A percentile compares a stretch with the other conserved stretches of the same genome.
These are phyloP conservation scores for Sclerotinia nivalis DNA, from an alignment of 2,329 filamentous ascomycete species.

Conservation along the genomic window DNA sequence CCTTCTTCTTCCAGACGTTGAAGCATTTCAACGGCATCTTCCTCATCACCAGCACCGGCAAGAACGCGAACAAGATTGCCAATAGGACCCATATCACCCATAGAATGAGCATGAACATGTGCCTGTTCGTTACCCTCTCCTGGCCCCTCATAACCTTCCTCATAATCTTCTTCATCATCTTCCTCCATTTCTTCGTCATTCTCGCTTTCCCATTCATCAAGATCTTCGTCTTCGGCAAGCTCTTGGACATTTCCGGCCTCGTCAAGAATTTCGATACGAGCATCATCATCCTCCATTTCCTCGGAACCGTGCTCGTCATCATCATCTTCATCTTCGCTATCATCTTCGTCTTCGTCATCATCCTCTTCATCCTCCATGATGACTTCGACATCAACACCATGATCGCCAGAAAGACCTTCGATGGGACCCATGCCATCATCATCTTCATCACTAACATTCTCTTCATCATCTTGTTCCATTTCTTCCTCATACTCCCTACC, in stretches of 20 bases:
- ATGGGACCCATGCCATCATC: constrained; percentile 85
- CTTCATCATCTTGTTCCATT: constrained; percentile 74
- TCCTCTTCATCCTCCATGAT: constrained; percentile 70
- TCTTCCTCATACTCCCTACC: constrained; percentile 94
- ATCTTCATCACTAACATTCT: constrained; percentile 87
- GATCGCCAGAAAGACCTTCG: constrained; percentile 68
- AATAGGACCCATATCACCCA: constrained; percentile 50
- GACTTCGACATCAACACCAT: constrained; percentile 64
- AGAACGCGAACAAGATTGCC: constrained; percentile 59
- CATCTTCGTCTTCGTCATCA: constrained; percentile 42
- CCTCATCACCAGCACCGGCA: constrained; percentile 33
- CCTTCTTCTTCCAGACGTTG: constrained; percentile 46
- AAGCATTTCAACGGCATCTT: constrained; percentile 43
- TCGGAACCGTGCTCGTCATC: constrained; percentile 51
- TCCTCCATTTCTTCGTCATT: constrained; percentile 48
- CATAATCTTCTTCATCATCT: constrained; percentile 54
- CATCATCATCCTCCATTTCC: constrained; percentile 49
- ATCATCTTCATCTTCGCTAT: constrained; percentile 55
- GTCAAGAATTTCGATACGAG: constrained; percentile 59
- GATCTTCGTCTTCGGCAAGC: constrained; percentile 57
- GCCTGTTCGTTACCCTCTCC: constrained; percentile 55
- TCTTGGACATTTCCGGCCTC: constrained; percentile 57
- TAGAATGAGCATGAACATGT: constrained; percentile 46
- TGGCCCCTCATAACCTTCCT: constrained; percentile 54
- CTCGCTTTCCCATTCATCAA: constrained; percentile 62